Percentiles rank a stretch among this genome's conserved stretches.
Evolutionary conservation across 352 stramenopile species (phyloP).

Genomic region (Phytophthora crassamura): DNA sequence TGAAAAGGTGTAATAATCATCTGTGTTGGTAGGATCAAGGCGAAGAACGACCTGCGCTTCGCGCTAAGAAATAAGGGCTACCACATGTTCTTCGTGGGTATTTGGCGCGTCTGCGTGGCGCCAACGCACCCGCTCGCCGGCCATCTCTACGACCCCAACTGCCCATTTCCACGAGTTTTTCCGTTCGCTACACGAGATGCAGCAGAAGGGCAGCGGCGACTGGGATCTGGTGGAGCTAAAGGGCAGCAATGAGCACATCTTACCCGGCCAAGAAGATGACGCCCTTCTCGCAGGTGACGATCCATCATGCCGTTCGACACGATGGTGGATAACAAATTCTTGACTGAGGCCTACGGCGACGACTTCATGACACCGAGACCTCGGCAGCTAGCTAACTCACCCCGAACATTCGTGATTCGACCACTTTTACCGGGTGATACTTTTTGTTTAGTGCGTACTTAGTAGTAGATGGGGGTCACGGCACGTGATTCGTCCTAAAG

Average conservation of each 20-base stretch:
- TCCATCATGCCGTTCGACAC: constrained; percentile 39
- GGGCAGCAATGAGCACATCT: constrained; percentile 4
- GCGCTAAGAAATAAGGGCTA: constrained; percentile 44
- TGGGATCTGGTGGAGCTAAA: constrained; percentile 24
- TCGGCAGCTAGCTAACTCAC: too few species aligned
- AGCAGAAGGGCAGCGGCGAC: not conserved
- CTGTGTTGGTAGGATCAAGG: too few species aligned
- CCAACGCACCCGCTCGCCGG: constrained; percentile 37
- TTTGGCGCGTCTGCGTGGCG: constrained; percentile 37
- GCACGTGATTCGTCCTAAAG: too few species aligned
- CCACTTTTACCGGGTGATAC: too few species aligned
- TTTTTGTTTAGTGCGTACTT: too few species aligned
- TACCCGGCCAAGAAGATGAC: constrained; percentile 15
- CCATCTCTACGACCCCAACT: constrained; percentile 37
- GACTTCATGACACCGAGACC: constrained; percentile 36
- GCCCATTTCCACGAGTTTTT: constrained; percentile 5
- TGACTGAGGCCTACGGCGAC: constrained; percentile 31
- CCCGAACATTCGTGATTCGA: too few species aligned
- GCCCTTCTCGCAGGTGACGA: constrained; percentile 21
- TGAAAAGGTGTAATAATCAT: too few species aligned
- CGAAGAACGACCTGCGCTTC: constrained; percentile 9
- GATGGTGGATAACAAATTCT: constrained; percentile 27
- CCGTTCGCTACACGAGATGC: constrained; percentile 33
- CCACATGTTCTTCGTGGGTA: constrained; percentile 42
- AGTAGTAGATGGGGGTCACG: too few species aligned